Evolutionary conservation across 1,284 basidiomycete species (phyloP).

Genomic region (Rhizopogon parksii): DNA sequence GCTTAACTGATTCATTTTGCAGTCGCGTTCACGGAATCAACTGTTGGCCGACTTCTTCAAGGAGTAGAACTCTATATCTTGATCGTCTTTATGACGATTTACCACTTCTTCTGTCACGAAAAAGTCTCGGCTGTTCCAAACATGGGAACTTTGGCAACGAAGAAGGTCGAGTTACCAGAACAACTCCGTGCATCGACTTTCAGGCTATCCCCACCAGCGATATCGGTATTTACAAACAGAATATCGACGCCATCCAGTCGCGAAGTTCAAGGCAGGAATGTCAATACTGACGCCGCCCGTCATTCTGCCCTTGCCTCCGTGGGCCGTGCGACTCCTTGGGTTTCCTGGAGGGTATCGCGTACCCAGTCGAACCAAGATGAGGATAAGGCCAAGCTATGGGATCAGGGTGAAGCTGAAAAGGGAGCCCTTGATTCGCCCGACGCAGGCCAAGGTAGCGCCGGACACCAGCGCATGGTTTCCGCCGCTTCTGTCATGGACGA

Average conservation of each 20-base stretch:
- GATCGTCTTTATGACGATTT: conserved; percentile 49
- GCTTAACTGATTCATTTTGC: conserved; percentile 11
- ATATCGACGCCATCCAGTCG: conserved; percentile 15
- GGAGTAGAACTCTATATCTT: conserved; percentile 60
- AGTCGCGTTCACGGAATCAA: conserved; percentile 66
- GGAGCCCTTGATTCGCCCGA: conserved; percentile 7
- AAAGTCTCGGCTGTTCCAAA: neutral
- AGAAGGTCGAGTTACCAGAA: conserved; percentile 19
- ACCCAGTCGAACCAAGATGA: conserved; percentile 21
- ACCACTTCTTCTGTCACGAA: conserved; percentile 35
- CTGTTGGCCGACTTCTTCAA: conserved; percentile 64
- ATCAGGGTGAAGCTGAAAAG: conserved; percentile 28
- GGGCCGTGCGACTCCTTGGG: conserved; percentile 31
- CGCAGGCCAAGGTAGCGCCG: conserved; percentile 3
- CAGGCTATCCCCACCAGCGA: conserved; percentile 23
- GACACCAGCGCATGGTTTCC: neutral
- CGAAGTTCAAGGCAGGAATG: conserved; percentile 8
- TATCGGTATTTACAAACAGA: conserved; percentile 22
- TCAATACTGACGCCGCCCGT: conserved; percentile 14
- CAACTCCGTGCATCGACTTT: conserved; percentile 23
- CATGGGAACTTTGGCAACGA: conserved; percentile 8
- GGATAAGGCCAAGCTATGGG: conserved; percentile 31
- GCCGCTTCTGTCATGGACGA: conserved; percentile 3
- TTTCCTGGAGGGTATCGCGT: conserved; percentile 21
- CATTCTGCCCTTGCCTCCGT: conserved; percentile 21